Evolutionary conservation across 495 filamentous ascomycete genomes (phyloP), one percentile per base, ranked within the genome.

Genomic region (Apiosordaria backusii): DNA sequence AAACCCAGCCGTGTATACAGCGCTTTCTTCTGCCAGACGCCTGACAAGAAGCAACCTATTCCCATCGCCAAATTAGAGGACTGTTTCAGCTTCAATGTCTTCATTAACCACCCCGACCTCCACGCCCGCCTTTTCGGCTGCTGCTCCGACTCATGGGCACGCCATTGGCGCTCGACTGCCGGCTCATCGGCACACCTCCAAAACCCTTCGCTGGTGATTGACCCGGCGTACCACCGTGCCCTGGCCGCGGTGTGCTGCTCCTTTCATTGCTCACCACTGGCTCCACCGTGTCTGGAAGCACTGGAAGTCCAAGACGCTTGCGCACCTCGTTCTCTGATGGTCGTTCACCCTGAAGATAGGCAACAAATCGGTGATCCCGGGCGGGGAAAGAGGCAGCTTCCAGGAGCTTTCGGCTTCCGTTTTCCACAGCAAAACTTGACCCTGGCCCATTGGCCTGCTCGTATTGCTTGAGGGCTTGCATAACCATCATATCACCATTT

Each of bases 401-500:
- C 10, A 83, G 75, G 2, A 83, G 68, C 65, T 72, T 77, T 9
- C 79, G 77, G 59, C 80, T 80, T 21, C 80, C 80, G 59, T 79
- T 80, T 21, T 76, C 72, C 29, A 75, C 63, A 24, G 78, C 73
- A 2, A 83, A 75, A 60, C 80, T 81, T 24, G 80, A 72, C 1
- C 81, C 81, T 23, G 73, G 71, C 22, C 81, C 81, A 54, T 82
- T 70, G 9, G 67, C 70, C 29, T 66, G 68, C 59, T 83, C 77
- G 58, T 82, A 81, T 54, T 80, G 78, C 67, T 76, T 76, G 45
- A 80, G 68, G 16, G 78, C 71, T 57, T 82, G 81, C 73, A 91
- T 87, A 60, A 85, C 81, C 9, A 83, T 80, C 53, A 86, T 73
- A 71, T 91, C 88, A 57, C 83, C 80, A 55, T 84, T 81, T 15